phyloP scores from a whole-genome alignment of 345 rosid genomes.

The Mangifera indica region DNA sequence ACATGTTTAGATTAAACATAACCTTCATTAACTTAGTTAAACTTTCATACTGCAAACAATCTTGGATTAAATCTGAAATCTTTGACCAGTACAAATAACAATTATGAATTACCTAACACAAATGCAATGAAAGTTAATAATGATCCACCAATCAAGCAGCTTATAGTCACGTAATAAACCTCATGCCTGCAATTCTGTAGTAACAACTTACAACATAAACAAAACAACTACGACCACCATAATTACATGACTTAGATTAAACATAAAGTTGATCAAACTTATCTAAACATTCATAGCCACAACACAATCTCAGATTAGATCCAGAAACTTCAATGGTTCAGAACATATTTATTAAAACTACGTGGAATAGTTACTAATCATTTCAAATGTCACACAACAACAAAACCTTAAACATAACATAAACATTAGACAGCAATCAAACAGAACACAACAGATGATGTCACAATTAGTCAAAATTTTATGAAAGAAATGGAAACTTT shows the following conservation, averaged over 20 bases:
- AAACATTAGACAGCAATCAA: neutral
- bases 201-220: neutral
- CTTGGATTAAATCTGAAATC: neutral
- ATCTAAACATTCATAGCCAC: neutral
- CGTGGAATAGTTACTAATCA: neutral
- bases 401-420: neutral
- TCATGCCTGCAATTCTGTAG: neutral
- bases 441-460: neutral
- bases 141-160: neutral
- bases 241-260: neutral
- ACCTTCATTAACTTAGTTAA: constrained; percentile 2
- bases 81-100: neutral
- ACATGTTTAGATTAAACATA: neutral
- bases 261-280: constrained; percentile 2
- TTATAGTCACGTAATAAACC: neutral
- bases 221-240: neutral
- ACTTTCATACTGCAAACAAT: neutral
- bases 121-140: neutral
- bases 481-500: neutral
- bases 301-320: neutral
- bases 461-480: neutral
- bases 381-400: neutral
- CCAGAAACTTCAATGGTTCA: neutral
- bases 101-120: constrained; percentile 1
- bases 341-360: neutral